Base-by-base conservation (phyloP, 345 rosid species). In the Cardiospermum halicacabum region DNA sequence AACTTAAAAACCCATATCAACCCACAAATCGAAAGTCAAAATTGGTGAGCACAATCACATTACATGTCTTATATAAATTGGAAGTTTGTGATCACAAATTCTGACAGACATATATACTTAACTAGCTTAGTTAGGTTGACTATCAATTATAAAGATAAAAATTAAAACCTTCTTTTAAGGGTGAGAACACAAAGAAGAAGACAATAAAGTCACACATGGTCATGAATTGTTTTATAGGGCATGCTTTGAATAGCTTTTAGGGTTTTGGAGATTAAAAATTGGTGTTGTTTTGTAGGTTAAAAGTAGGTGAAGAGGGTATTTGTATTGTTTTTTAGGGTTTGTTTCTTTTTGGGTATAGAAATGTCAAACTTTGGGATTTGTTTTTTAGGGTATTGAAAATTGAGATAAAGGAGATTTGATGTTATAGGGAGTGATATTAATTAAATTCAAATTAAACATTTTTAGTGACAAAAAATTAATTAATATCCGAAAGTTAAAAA, bases 191-290 rank as follows among this genome's bases (percentile, higher is more conserved):
- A 69, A 69, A 72, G 61, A 65, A 80, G 75, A 80, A 67, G 86
- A 86, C 89, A 86, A 65, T 39, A 70, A 70, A 77, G 82, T 81
- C 81, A 81, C 79, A n/a, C 79, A 70, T 63, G 45, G 15, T 24
- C 75, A 75, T 70, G 7, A 43, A 43, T 4, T 47, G 19, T n/a
- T 0, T 6, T 47, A 6, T 18, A 47, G 24, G 51, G 51, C 80
- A 70, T 76, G 75, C 81, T 24, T 47, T 47, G 22, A 47, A 47
- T 47, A n/a, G n/a, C 51, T 47, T 47, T 47, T 47, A 47, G 51
- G 51, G 49, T 43, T 47, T 47, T 65, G 68, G 49, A 68, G 53
- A 69, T 56, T 55, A 27, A 68, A 70, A 45, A n/a, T 42, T 5
- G 64, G 45, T 31, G 9, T 39, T 28, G 15, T 19, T 28, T 30